phyloP scores from a whole-genome alignment of 148 eudicot genomes.

The Rhododendron kiyosumense region DNA sequence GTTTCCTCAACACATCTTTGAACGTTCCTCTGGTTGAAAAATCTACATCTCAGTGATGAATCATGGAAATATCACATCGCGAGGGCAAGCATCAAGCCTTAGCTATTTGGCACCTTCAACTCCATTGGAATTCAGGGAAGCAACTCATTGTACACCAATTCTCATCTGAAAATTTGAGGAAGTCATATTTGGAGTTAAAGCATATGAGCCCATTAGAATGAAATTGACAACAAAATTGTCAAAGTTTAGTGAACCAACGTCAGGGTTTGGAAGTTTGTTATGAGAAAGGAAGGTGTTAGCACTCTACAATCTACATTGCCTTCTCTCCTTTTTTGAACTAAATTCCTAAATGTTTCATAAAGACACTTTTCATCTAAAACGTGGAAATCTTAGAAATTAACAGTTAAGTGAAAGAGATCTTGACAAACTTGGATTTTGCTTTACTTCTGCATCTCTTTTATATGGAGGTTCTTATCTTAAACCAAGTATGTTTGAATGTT shows the following conservation, averaged over 20 bases:
- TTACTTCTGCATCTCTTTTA: background rate
- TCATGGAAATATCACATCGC: background rate
- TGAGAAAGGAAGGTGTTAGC: background rate
- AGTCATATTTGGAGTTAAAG: background rate
- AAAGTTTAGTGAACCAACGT: background rate
- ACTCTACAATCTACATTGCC: background rate
- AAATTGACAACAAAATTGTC: background rate
- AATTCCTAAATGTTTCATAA: background rate
- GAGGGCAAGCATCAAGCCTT: background rate
- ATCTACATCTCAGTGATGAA: background rate
- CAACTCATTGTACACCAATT: background rate
- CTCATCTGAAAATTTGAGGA: background rate
- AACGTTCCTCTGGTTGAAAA: background rate
- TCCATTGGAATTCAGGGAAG: background rate
- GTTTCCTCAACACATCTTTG: background rate
- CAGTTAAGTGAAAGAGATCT: background rate
- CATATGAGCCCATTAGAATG: background rate
- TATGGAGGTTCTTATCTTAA: background rate
- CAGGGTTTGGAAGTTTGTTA: background rate
- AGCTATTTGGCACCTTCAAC: background rate
- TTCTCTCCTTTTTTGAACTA: too few species aligned
- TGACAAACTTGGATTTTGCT: background rate
- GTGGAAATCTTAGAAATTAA: background rate
- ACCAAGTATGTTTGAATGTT: background rate
- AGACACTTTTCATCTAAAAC: background rate